phyloP scores from a whole-genome alignment of 306 rosid genomes.

The Trichosanthes cucumerina region DNA sequence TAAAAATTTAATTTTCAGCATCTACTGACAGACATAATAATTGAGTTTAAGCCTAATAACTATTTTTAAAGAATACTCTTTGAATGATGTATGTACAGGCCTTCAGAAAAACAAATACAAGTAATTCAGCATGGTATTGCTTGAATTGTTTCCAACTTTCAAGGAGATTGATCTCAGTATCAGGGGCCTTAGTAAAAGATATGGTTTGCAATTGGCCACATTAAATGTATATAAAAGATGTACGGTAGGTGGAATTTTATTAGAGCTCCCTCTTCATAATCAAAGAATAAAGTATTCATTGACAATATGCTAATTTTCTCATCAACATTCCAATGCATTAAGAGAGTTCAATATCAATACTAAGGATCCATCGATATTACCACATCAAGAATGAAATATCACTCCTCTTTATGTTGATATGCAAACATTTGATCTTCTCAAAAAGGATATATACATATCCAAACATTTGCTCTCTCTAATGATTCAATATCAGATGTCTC shows the following conservation, averaged over 20 bases:
- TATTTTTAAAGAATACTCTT: background rate
- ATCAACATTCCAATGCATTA: too few relatives aligned
- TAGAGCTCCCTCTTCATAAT: background rate
- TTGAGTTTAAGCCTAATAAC: background rate
- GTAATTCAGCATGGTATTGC: background rate
- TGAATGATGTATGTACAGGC: background rate
- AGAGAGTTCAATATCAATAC: background rate
- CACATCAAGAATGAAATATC: too few relatives aligned
- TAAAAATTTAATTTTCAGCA: too few relatives aligned
- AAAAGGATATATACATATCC: too few relatives aligned
- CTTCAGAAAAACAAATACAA: background rate
- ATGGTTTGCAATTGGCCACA: too few relatives aligned
- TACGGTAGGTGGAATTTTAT: too few relatives aligned
- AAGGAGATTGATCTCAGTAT: background rate
- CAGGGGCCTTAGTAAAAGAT: background rate
- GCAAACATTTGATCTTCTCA: too few relatives aligned
- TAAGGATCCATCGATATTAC: background rate
- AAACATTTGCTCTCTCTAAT: background rate
- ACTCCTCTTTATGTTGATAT: too few relatives aligned
- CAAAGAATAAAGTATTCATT: background rate
- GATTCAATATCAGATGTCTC: background rate
- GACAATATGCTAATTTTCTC: too few relatives aligned
- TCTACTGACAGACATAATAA: too few relatives aligned
- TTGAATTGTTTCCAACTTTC: background rate
- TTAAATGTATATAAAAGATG: too few relatives aligned